Evolutionary conservation across 2,329 filamentous ascomycete genomes (phyloP).

Genomic region (Ophiocordyceps camponoti-saundersi): DNA sequence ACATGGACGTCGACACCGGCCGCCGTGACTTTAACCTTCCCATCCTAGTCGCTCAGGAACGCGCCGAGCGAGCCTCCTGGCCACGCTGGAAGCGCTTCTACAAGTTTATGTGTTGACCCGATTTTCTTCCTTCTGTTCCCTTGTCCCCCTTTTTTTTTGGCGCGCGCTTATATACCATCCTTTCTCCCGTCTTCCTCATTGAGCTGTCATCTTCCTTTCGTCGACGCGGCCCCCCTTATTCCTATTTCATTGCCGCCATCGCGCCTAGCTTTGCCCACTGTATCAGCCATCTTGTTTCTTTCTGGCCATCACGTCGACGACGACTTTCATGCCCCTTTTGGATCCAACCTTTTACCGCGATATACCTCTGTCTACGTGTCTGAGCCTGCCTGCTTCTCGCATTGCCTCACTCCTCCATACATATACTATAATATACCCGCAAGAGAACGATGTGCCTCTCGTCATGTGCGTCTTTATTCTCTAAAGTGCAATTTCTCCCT

Average conservation of each 20-base stretch:
- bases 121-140: background rate
- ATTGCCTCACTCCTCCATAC: background rate
- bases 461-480: background rate
- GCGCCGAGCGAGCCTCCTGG: constrained; percentile 55
- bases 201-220: no score
- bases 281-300: no score
- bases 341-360: no score
- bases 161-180: background rate
- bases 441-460: background rate
- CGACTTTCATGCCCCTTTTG: no score
- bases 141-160: background rate
- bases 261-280: no score
- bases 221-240: no score
- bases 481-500: background rate
- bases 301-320: no score
- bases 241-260: no score
- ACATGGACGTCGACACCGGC: constrained; percentile 81
- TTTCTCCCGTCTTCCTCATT: no score
- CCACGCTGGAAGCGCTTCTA: constrained; percentile 63
- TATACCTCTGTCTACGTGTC: no score
- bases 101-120: constrained; percentile 47
- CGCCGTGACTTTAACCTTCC: constrained; percentile 71
- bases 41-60: constrained; percentile 63
- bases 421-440: no score
- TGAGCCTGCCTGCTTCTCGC: no score